phyloP scores from a whole-genome alignment of 2,329 filamentous ascomycete genomes.

The Colletotrichum euphorbiae region DNA sequence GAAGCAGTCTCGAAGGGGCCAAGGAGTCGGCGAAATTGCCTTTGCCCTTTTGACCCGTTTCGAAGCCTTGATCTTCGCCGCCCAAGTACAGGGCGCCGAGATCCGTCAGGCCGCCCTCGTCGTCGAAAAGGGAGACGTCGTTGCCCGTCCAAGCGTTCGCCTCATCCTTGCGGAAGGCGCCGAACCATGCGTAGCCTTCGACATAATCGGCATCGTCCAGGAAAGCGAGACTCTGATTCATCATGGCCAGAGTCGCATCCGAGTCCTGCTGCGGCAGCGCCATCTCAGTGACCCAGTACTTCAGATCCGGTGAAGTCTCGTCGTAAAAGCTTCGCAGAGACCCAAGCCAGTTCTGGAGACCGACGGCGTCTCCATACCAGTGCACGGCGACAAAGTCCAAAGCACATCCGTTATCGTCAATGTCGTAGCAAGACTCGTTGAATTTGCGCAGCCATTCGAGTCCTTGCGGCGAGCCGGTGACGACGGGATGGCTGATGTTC shows the following conservation, averaged over 20 bases:
- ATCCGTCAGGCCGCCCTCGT: slow-evolving; percentile 52
- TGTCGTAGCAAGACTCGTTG: slow-evolving; percentile 54
- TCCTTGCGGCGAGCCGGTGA: slow-evolving; percentile 53
- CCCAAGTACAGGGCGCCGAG: slow-evolving; percentile 54
- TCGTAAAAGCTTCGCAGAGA: slow-evolving; percentile 52
- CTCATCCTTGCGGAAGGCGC: slow-evolving; percentile 51
- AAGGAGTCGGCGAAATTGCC: slow-evolving; percentile 18
- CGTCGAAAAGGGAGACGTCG: slow-evolving; percentile 51
- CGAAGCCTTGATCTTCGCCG: slow-evolving; percentile 52
- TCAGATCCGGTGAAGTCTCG: slow-evolving; percentile 40
- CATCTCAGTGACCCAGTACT: slow-evolving; percentile 56
- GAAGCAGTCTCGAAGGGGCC: background rate
- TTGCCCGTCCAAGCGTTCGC: slow-evolving; percentile 55
- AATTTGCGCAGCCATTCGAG: slow-evolving; percentile 55
- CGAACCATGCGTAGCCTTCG: slow-evolving; percentile 56
- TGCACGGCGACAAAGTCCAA: slow-evolving; percentile 56
- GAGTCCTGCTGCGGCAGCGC: slow-evolving; percentile 50
- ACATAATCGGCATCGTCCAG: slow-evolving; percentile 51
- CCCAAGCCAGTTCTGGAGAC: slow-evolving; percentile 51
- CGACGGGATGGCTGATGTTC: slow-evolving; percentile 55
- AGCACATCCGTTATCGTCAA: slow-evolving; percentile 53
- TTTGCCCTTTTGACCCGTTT: slow-evolving; percentile 45
- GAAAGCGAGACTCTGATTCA: slow-evolving; percentile 53
- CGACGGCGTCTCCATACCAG: slow-evolving; percentile 54
- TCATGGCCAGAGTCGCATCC: slow-evolving; percentile 52